Evolutionary conservation across 176 grass and related monocot species (phyloP), one percentile per base, ranked within the genome.

Genomic region (Echinochloa phyllopogon): DNA sequence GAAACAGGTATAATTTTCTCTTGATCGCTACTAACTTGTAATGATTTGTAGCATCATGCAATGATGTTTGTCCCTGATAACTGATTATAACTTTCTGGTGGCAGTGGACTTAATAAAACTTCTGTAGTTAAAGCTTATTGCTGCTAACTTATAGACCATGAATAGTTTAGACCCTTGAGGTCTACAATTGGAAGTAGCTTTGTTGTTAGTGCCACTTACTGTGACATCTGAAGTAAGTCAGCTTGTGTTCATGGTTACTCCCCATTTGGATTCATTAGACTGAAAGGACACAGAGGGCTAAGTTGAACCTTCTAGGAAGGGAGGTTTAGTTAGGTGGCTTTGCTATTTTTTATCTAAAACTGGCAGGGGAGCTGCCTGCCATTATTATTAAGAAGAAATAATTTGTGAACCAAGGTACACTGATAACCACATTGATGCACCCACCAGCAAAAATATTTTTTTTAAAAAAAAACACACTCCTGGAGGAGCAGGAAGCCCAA

Each of bases 1-100:
- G 68, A 93, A 95, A 51, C 93, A 98, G 89, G 95, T 98, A 84
- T 66, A 21, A 6, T 83, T 79, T 51, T 86, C 49, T 84, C 65
- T 83, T 81, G 58, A 23, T 79, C 71, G 70, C 70, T 78, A 50
- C 38, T 81, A 41, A 16, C 77, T 80, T 74, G 45, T 33, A 86
- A 75, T 17, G 6, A 57, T 51, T 80, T 27, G 40, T 59, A 50
- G 4, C 39, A 85, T 83, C 10, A 83, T 75, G 33, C 37, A 67
- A 24, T 64, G 21, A 45, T 65, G 43, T 36, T 20, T 62, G 20
- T n/a, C 53, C 60, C 69, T 85, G 17, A 40, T 69, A 45, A 14
- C 67, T 72, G 57, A 79, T 82, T 78, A 50, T 76, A 27, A 59
- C 39, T 23, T 15, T 76, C n/a, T 10, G 5, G 23, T 76, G 29